These are phyloP conservation scores for Pulicaria dysenterica DNA, from an alignment of 129 eudicot species.

Conservation along the genomic window DNA sequence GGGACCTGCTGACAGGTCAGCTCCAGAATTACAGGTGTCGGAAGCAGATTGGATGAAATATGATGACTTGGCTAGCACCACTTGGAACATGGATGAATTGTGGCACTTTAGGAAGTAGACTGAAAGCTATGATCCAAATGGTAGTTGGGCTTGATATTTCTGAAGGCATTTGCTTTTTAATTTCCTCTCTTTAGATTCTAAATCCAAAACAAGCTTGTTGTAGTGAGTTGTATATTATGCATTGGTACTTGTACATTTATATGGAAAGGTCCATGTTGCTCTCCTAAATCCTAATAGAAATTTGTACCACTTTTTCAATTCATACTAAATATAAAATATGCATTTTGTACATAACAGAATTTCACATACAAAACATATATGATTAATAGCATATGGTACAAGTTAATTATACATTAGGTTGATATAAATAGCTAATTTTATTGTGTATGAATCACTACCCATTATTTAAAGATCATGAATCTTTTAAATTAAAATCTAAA, in stretches of 20 bases:
- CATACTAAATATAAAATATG: too few relatives aligned
- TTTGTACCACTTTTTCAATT: too few relatives aligned
- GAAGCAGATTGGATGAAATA: constrained; percentile 39
- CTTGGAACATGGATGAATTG: constrained; percentile 44
- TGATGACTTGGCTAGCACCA: constrained; percentile 38
- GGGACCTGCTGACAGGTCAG: constrained; percentile 20
- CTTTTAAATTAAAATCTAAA: too few relatives aligned
- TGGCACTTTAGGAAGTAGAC: constrained; percentile 40
- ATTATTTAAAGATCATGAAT: too few relatives aligned
- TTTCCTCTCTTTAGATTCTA: not conserved
- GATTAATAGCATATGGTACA: too few relatives aligned
- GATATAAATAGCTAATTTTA: not conserved
- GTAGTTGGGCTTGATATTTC: constrained; percentile 18
- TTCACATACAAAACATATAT: too few relatives aligned
- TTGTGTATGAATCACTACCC: too few relatives aligned
- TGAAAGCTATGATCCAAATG: not conserved
- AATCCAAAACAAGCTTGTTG: constrained; percentile 1
- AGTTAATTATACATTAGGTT: too few relatives aligned
- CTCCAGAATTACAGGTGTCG: constrained; percentile 25
- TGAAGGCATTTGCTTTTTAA: not conserved
- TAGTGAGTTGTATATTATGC: constrained; percentile 28
- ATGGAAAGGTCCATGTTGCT: too few relatives aligned
- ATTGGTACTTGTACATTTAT: constrained; percentile 11
- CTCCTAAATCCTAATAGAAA: too few relatives aligned
- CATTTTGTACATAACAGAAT: too few relatives aligned